phyloP scores from a whole-genome alignment of 257 asterid genomes.

The Rehmannia glutinosa region DNA sequence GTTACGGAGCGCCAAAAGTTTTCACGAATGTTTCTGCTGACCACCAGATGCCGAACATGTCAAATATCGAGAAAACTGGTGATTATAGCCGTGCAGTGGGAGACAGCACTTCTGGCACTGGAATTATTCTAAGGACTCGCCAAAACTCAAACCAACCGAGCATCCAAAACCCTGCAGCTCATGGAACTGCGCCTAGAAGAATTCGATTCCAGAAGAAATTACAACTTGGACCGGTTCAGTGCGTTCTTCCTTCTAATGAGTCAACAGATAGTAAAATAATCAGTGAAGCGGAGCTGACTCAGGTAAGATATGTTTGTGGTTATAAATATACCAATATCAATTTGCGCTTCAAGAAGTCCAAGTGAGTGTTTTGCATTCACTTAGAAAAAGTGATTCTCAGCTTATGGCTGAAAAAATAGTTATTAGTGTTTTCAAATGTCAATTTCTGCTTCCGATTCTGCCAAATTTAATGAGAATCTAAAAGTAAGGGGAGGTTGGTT shows the following conservation, averaged over 20 bases:
- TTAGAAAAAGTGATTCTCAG: no score
- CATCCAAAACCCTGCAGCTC: slow-evolving; percentile 14
- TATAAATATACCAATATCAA: neutral
- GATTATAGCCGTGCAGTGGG: slow-evolving; percentile 20
- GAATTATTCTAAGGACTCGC: slow-evolving; percentile 52
- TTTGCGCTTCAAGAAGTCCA: no score
- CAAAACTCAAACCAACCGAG: slow-evolving; percentile 15
- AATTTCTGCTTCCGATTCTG: no score
- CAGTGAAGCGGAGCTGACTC: slow-evolving; percentile 20
- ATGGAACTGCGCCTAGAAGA: slow-evolving; percentile 78
- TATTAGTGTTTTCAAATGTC: no score
- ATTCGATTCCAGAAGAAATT: slow-evolving; percentile 47
- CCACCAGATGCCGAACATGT: slow-evolving; percentile 19
- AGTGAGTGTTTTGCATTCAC: no score
- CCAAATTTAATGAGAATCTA: no score
- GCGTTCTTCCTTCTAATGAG: slow-evolving; percentile 28
- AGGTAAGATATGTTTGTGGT: slow-evolving; percentile 40
- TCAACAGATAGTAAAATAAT: slow-evolving; percentile 20
- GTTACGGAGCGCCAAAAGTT: slow-evolving; percentile 1
- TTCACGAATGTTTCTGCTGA: slow-evolving; percentile 23
- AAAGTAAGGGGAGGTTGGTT: no score
- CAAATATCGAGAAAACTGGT: slow-evolving; percentile 9
- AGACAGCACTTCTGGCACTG: slow-evolving; percentile 38
- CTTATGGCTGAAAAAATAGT: no score
- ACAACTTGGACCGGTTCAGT: slow-evolving; percentile 51